phyloP scores from a whole-genome alignment of 1,139 yeast species.

The Suhomyces atakaporum region DNA sequence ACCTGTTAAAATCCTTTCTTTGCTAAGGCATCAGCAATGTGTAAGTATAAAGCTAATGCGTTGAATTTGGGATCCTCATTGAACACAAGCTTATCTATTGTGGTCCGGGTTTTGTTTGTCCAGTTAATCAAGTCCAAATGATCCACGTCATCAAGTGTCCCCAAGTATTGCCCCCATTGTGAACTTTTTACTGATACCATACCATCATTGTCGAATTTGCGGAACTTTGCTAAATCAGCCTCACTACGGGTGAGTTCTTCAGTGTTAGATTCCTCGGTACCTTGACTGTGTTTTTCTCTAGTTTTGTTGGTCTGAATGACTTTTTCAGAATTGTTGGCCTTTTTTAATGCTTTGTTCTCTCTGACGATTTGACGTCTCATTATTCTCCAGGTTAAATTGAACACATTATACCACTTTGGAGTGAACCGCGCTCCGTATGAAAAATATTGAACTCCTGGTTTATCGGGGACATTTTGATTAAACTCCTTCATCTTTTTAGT shows the following conservation, averaged over 20 bases:
- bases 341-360: background rate
- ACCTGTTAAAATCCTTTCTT: conserved; percentile 64
- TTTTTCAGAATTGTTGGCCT: conserved; percentile 16
- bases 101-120: conserved; percentile 57
- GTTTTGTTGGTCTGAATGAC: too few relatives aligned
- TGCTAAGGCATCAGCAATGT: conserved; percentile 70
- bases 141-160: conserved; percentile 76
- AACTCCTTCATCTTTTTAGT: conserved; percentile 54
- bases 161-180: conserved; percentile 81
- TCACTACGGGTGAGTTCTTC: too few relatives aligned
- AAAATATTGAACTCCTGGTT: conserved; percentile 67
- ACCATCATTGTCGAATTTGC: conserved; percentile 71
- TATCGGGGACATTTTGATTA: conserved; percentile 54
- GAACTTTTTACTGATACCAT: conserved; percentile 78
- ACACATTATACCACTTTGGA: conserved; percentile 65
- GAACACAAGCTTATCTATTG: conserved; percentile 37
- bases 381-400: conserved; percentile 63
- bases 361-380: conserved; percentile 26
- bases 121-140: conserved; percentile 85
- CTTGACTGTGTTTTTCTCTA: conserved; percentile 9
- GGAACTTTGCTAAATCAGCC: too few relatives aligned
- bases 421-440: conserved; percentile 78
- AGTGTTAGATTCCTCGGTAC: too few relatives aligned
- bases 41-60: conserved; percentile 73
- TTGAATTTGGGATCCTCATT: conserved; percentile 52